Conservation (phyloP, 192 early-diverging fungal species). For the Jimgerdemannia lactiflua region DNA sequence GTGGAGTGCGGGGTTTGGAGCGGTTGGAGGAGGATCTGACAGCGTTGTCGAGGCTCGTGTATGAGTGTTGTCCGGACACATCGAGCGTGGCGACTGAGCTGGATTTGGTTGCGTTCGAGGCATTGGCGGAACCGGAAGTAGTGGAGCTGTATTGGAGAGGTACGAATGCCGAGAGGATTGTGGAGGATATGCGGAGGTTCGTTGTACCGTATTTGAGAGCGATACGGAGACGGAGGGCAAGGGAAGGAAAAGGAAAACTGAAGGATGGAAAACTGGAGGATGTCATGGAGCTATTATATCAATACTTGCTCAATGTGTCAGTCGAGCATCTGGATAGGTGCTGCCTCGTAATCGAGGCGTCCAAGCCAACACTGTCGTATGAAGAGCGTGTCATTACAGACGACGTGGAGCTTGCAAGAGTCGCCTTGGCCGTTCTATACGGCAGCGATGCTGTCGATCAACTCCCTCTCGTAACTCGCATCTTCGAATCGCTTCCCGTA, state of each 20-base stretch:
- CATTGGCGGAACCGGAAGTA: conserved; percentile 22
- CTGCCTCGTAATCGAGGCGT: conserved; percentile 44
- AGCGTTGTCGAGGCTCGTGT: conserved; percentile 55
- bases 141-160: conserved; percentile 17
- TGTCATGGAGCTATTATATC: conserved; percentile 39
- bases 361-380: conserved; percentile 37
- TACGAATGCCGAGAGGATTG: conserved; percentile 37
- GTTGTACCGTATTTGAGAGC: conserved; percentile 38
- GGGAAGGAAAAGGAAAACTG: conserved; percentile 1
- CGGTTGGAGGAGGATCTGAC: conserved; percentile 51
- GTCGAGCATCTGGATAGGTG: conserved; percentile 39
- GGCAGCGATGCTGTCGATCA: conserved; percentile 37
- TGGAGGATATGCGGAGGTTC: conserved; percentile 42
- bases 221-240: not conserved
- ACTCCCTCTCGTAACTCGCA: conserved; percentile 41
- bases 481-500: conserved; percentile 53
- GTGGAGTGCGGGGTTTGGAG: conserved; percentile 48
- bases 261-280: conserved; percentile 9
- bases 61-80: conserved; percentile 46
- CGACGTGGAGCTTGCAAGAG: conserved; percentile 44
- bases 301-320: conserved; percentile 38
- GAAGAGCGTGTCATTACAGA: conserved; percentile 53
- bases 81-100: conserved; percentile 15
- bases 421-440: conserved; percentile 48
- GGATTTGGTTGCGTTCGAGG: conserved; percentile 11